Evolutionary conservation across 129 eudicot species (phyloP), one percentile per base, ranked within the genome.

Genomic region (Flaveria sonorensis): DNA sequence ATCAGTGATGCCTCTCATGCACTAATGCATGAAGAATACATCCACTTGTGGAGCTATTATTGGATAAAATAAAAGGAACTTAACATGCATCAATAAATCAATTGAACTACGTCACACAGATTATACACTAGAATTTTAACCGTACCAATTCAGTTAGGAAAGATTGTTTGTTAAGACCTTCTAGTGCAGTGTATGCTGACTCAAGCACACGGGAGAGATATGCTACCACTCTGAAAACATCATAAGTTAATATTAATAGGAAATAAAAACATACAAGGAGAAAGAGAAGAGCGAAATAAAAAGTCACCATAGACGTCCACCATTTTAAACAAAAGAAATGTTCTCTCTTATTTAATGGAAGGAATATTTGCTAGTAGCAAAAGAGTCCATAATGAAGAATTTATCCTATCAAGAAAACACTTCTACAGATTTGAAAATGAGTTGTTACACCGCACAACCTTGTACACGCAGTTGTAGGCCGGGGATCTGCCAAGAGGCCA

Each of bases 181-280:
- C 98, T 64, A 93, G 83, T 52, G 95, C 96, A 70, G 96, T 90
- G 81, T 85, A 93, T 65, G 98, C 92, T 9, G 95, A 83, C 85
- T 93, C 98, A 59, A 93, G 93, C 77, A 93, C 90, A 72, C 98
- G 96, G 57, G 96, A 90, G 72, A 93, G 96, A 78, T 93, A 88
- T 16, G 98, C 92, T 63, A 93, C 98, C 74, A 90, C 96, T 68
- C 96, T 90, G 86, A 51, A 23, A 21, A 21, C 19, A 23, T 30
- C 51, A 42, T 26, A 73, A 40, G 40, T 50, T 40, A 48, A 5
- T 60, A 43, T 36, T 20, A 32, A 52, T 15, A 24, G 67, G 75
- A 36, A 56, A 77, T 56, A 70, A 26, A 56, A 69, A 55, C 9
- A 30, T 52, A 57, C 16, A 20, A 47, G 28, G 20, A 42, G 7